These are phyloP conservation scores for Hericium erinaceus DNA, from an alignment of 768 basidiomycete genomes.

Conservation along the genomic window DNA sequence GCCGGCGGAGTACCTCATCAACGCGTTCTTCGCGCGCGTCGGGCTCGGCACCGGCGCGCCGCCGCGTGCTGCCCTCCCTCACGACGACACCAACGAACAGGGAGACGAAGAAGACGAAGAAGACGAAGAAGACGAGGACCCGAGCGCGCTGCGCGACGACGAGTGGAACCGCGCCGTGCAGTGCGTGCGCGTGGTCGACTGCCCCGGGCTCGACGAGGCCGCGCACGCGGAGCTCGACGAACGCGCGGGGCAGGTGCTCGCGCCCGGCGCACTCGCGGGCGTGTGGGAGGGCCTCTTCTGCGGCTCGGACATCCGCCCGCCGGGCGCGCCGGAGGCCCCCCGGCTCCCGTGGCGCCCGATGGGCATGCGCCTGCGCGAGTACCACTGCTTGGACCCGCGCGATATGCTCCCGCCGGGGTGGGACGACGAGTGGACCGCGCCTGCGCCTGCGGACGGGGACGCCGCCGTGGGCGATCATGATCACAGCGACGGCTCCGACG, in stretches of 20 bases:
- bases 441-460: background rate
- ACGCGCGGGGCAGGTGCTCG: background rate
- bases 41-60: no score
- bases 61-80: no score
- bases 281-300: background rate
- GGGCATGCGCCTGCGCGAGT: background rate
- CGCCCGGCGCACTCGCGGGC: background rate
- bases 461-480: background rate
- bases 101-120: background rate
- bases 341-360: background rate
- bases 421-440: background rate
- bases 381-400: background rate
- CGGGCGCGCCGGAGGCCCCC: background rate
- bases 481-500: background rate
- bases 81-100: background rate
- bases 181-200: background rate
- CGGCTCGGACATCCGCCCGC: background rate
- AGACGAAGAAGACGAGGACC: background rate
- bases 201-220: background rate
- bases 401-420: background rate
- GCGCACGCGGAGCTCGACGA: background rate
- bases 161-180: no score
- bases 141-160: no score
- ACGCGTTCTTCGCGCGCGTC: no score
- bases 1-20: no score